phyloP scores from a whole-genome alignment of 306 rosid species.

The Pyrus betulifolia region DNA sequence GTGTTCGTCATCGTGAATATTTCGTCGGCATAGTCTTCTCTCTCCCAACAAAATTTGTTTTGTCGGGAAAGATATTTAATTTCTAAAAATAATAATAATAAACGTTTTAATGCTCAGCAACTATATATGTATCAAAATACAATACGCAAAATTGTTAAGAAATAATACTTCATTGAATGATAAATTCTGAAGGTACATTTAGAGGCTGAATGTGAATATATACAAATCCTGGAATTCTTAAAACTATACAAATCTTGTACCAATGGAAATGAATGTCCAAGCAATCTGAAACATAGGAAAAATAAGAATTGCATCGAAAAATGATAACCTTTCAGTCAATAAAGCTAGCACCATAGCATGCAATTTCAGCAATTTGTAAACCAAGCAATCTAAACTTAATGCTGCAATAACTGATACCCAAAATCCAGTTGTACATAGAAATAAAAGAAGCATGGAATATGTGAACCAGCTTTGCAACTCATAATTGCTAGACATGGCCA shows the following conservation, averaged over 20 bases:
- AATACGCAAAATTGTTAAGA: no score
- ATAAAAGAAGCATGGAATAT: constrained; percentile 78
- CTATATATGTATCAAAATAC: no score
- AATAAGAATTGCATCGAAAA: constrained; percentile 94
- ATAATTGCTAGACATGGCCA: constrained; percentile 81
- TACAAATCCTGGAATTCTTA: constrained; percentile 70
- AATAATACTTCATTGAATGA: no score
- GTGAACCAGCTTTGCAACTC: constrained; percentile 95
- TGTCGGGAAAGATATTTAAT: no score
- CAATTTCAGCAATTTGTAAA: neutral
- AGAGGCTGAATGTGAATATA: no score
- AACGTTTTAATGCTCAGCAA: no score
- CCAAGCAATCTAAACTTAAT: constrained; percentile 2
- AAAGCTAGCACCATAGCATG: neutral
- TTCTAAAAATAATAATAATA: no score
- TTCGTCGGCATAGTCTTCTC: no score
- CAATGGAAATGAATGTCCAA: constrained; percentile 94
- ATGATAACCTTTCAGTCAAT: constrained; percentile 82
- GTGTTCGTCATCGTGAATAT: no score
- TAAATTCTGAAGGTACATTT: no score
- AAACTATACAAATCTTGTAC: constrained; percentile 57
- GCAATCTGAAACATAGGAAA: constrained; percentile 98
- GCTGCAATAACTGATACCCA: constrained; percentile 60
- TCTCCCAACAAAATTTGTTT: no score
- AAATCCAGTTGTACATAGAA: constrained; percentile 93